Percentiles rank a stretch among this genome's conserved stretches.
Conservation (phyloP, 139 green algal genomes). For the Chlamydomonas sp. region DNA sequence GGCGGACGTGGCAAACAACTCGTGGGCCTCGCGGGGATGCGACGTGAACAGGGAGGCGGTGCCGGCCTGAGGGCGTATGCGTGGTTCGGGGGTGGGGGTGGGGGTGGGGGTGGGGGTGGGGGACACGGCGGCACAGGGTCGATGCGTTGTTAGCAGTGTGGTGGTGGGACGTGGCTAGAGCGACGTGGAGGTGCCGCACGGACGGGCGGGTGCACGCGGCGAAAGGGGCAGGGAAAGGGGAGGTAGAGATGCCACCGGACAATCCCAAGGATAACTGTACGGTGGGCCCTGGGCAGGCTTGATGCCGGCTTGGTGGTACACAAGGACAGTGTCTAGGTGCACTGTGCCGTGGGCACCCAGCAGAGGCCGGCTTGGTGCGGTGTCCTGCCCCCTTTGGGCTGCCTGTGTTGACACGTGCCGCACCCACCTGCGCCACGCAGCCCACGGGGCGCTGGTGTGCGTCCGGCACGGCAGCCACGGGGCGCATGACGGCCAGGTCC, state of each 20-base stretch:
- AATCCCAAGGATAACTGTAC: too few relatives aligned
- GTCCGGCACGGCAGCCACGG: slow-evolving; percentile 11
- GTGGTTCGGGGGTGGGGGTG: too few relatives aligned
- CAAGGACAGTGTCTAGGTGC: too few relatives aligned
- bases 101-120: neutral
- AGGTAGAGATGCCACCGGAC: too few relatives aligned
- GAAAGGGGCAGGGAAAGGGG: too few relatives aligned
- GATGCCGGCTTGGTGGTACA: too few relatives aligned
- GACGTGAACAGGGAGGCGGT: slow-evolving; percentile 45
- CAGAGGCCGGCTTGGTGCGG: neutral
- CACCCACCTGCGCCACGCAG: slow-evolving; percentile 18
- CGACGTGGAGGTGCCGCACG: too few relatives aligned
- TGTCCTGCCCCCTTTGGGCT: neutral
- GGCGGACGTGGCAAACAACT: slow-evolving; percentile 65
- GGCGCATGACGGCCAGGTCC: slow-evolving; percentile 46
- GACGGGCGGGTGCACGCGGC: too few relatives aligned
- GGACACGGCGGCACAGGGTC: neutral
- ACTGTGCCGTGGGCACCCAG: too few relatives aligned
- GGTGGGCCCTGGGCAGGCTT: too few relatives aligned
- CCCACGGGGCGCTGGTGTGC: slow-evolving; percentile 29
- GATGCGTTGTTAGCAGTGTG: neutral
- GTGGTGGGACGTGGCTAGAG: too few relatives aligned
- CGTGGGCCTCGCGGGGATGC: slow-evolving; percentile 54
- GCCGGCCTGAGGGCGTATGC: slow-evolving; percentile 41
- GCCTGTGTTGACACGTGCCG: neutral